A percentile compares a stretch with the other conserved stretches of the same genome.
These are phyloP conservation scores for Corrigiola litoralis DNA, from an alignment of 179 eudicot genomes.

Conservation along the genomic window DNA sequence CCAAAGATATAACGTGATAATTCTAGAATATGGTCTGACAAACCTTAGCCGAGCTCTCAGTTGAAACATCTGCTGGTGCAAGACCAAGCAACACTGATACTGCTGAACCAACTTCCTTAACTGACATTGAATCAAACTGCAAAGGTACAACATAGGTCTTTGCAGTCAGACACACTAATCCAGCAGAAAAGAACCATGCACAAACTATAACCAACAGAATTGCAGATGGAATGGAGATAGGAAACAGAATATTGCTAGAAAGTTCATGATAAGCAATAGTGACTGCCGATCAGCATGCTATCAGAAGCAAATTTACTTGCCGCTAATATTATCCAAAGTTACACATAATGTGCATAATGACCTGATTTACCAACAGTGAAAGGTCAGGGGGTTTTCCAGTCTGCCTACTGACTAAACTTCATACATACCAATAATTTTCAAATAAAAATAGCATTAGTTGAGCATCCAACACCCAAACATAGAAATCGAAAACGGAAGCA, in stretches of 20 bases:
- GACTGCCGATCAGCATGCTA: too few species aligned
- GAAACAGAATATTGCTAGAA: neutral
- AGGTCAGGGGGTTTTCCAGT: too few species aligned
- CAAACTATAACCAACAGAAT: neutral
- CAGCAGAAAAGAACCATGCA: neutral
- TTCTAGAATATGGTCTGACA: neutral
- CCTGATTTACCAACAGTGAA: too few species aligned
- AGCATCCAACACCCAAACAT: too few species aligned
- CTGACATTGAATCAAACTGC: conserved; percentile 55
- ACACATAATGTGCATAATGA: too few species aligned
- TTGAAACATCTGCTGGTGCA: conserved; percentile 72
- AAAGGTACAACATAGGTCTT: conserved; percentile 1
- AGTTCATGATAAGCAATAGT: neutral
- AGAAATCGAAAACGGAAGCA: too few species aligned
- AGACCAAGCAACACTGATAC: conserved; percentile 84
- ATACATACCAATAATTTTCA: too few species aligned
- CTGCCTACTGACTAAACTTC: too few species aligned
- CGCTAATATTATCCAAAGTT: too few species aligned
- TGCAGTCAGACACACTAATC: conserved; percentile 13
- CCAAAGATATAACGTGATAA: neutral
- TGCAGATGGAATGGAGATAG: neutral
- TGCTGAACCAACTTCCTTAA: conserved; percentile 72
- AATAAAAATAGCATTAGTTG: too few species aligned
- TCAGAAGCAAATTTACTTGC: too few species aligned
- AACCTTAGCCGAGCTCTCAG: conserved; percentile 75